Evolutionary conservation across 2,329 filamentous ascomycete genomes (phyloP), one percentile per base, ranked within the genome.

Genomic region (Fusarium subtropicale): DNA sequence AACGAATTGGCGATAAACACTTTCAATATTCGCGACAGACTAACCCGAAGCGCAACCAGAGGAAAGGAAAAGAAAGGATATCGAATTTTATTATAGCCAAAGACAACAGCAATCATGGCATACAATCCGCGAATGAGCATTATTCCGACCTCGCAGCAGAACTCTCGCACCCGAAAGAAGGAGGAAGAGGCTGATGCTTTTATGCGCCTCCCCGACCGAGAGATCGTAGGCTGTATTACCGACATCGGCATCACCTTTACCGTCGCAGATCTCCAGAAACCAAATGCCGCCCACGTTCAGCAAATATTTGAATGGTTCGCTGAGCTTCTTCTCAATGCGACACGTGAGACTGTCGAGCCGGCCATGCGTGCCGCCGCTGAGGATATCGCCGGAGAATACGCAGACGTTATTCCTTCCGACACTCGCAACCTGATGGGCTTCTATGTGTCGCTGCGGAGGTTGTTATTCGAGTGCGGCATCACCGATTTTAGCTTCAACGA

Each of bases 251-350:
- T 98, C 75, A 90, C 89, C 30, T 97, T 98, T 80, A 92, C 89
- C 36, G 85, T 94, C 20, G 88, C 91, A 65, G 95, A 99, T 81
- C 87, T 99, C 41, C 90, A 95, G 74, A 98, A 97, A 77, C 96
- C 96, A 7, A 97, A 97, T 74, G 91, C 96, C 5, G 88, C 95
- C 64, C 94, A 97, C 76, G 94, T 98, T 56, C 96, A 99, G 81
- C 94, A 96, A 84, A 94, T 99, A 54, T 97, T 98, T 77, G 96
- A 99, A 85, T 97, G 94, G 91, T 96, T 99, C 74, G 94, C 94
- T 62, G 94, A 97, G 77, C 85, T 97, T 20, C 87, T 98, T 30
- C 93, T 97, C 83, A 97, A 97, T 81, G 91, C 92, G 56, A 97
- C 94, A 36, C 92, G 94, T 74, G 94, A 97, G 72, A 93, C 94